Base-by-base conservation (phyloP, 2,329 filamentous ascomycete species). In the Fusarium graminum region DNA sequence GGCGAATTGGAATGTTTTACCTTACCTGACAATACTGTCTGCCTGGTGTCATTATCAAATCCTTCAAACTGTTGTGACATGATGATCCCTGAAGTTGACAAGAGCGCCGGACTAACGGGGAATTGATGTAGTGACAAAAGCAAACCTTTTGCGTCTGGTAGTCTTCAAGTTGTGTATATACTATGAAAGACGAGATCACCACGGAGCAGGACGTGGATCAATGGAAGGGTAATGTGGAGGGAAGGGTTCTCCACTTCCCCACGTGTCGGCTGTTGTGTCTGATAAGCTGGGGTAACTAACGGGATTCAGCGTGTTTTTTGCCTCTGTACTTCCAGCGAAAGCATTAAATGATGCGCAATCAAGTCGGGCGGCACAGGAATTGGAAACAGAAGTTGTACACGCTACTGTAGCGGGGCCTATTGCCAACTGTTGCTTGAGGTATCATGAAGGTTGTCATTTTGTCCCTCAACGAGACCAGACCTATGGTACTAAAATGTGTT, bases 1-100 rank as follows among this genome's bases (percentile, higher is more conserved):
- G 65, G 65, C 65, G 61, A 68, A 68, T 62, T 54, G 65, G 65
- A 63, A 66, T 52, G 40, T 38, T 52, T 44, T 34, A 45, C 19
- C 19, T 44, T 60, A 53, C 29, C 22, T 60, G 19, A n/a, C 25
- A 17, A 36, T 52, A 22, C 34, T 26, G 26, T 6, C 16, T 26
- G 32, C 32, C n/a, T 34, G 16, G 7, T 16, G 32, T 9, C 34
- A 36, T 36, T 36, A n/a, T 36, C 16, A 36, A 36, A 36, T n/a
- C 16, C 16, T 17, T 9, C n/a, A n/a, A 17, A 36, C 8, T 17
- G 34, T 12, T 36, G 34, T 16, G 8, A 36, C 34, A 10, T 9
- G 8, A 5, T n/a, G 34, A 36, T 10, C 16, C 16, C 7, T 34
- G n/a, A 16, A n/a, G 34, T 36, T n/a, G 34, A 36, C 13, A 9